phyloP scores from a whole-genome alignment of 768 basidiomycete species.

The Kwoniella europaea region DNA sequence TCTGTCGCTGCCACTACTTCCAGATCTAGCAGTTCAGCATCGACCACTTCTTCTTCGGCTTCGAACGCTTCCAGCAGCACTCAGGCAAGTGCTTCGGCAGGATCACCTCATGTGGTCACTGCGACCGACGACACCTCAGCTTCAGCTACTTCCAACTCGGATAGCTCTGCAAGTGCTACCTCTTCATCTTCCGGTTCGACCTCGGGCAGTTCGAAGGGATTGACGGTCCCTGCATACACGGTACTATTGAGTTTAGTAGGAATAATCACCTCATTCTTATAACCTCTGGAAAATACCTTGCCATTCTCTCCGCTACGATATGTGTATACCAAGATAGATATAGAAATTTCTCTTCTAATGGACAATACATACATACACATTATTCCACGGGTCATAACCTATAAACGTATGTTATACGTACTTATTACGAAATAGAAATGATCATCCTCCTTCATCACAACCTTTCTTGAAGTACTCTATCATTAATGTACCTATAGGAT shows the following conservation, averaged over 20 bases:
- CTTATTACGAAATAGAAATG: too few relatives aligned
- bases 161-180: neutral
- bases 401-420: neutral
- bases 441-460: too few relatives aligned
- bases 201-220: neutral
- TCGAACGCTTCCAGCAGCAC: neutral
- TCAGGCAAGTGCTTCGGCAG: neutral
- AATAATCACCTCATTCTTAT: neutral
- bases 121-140: neutral
- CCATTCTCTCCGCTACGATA: neutral
- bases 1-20: constrained; percentile 18
- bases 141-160: neutral
- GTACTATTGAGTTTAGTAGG: neutral
- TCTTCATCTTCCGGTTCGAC: neutral
- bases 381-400: neutral
- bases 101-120: constrained; percentile 14
- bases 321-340: neutral
- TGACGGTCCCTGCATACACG: neutral
- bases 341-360: neutral
- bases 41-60: neutral
- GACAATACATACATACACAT: neutral
- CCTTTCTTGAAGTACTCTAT: too few relatives aligned
- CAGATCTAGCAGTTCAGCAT: constrained; percentile 11
- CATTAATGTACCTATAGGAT: too few relatives aligned
- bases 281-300: neutral